Evolutionary conservation across 306 rosid genomes (phyloP).

Genomic region (Spatholobus suberectus): DNA sequence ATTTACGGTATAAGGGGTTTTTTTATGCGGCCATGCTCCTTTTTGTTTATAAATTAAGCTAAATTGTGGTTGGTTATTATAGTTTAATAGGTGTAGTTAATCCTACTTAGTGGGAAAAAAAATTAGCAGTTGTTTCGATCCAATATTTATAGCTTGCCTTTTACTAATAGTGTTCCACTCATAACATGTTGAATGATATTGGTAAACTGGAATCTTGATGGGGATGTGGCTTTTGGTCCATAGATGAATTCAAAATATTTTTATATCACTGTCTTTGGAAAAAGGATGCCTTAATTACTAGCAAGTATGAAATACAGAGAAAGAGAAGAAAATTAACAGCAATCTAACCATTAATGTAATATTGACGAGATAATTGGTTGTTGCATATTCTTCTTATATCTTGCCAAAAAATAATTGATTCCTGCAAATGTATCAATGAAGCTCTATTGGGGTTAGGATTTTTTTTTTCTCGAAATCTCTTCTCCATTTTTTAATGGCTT

Average conservation of each 20-base stretch:
- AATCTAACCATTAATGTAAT: background rate
- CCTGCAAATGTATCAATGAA: no score
- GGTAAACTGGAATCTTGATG: background rate
- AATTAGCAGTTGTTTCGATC: background rate
- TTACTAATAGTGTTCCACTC: background rate
- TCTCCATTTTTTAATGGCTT: no score
- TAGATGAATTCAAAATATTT: background rate
- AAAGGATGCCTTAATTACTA: background rate
- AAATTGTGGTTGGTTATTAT: background rate
- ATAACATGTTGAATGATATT: background rate
- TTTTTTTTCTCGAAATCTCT: no score
- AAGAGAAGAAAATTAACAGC: background rate
- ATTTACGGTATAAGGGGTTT: no score
- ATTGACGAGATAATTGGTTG: background rate
- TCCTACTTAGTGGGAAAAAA: background rate
- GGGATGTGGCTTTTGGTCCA: background rate
- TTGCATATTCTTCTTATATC: no score
- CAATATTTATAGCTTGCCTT: background rate
- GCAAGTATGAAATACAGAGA: background rate
- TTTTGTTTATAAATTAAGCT: background rate
- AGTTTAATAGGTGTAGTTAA: background rate
- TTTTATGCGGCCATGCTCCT: no score
- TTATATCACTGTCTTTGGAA: background rate
- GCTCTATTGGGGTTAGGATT: no score
- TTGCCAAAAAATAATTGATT: no score